Conservation (phyloP, 768 basidiomycete genomes). For the Podaxis sp. region DNA sequence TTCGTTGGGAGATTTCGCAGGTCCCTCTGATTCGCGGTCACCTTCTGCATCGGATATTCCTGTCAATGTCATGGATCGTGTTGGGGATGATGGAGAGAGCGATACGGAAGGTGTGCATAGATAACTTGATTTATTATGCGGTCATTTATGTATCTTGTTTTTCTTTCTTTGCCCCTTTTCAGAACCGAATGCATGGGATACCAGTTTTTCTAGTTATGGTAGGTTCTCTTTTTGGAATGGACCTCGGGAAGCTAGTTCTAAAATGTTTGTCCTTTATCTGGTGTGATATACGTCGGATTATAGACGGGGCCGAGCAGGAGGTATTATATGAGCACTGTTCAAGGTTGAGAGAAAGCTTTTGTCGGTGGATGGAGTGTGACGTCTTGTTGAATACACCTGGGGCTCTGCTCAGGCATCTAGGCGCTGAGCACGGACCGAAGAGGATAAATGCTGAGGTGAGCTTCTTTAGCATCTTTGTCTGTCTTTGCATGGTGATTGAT, state of each 20-base stretch:
- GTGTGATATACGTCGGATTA: constrained; percentile 20
- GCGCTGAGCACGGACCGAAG: constrained; percentile 31
- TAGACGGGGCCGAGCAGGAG: constrained; percentile 45
- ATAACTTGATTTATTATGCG: constrained; percentile 9
- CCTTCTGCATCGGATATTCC: neutral
- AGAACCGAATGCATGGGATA: neutral
- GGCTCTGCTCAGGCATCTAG: constrained; percentile 50
- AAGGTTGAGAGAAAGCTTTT: constrained; percentile 44
- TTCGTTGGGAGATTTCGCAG: constrained; percentile 5
- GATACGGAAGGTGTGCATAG: constrained; percentile 16
- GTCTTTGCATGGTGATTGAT: constrained; percentile 10
- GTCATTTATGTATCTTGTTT: constrained; percentile 4
- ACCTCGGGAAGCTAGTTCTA: neutral
- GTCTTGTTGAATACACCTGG: constrained; percentile 53
- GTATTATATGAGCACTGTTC: constrained; percentile 23
- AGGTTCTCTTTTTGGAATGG: constrained; percentile 2
- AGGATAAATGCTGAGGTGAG: constrained; percentile 20
- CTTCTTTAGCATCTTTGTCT: constrained; percentile 4
- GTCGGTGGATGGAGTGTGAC: constrained; percentile 57
- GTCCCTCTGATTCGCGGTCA: neutral
- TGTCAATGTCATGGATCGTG: neutral
- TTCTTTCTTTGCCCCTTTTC: neutral
- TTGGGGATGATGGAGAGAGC: constrained; percentile 1
- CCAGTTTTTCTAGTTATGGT: constrained; percentile 12
- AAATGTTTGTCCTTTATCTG: constrained; percentile 12